Conservation (phyloP, 768 basidiomycete genomes). For the Gloeophyllum trabeum region DNA sequence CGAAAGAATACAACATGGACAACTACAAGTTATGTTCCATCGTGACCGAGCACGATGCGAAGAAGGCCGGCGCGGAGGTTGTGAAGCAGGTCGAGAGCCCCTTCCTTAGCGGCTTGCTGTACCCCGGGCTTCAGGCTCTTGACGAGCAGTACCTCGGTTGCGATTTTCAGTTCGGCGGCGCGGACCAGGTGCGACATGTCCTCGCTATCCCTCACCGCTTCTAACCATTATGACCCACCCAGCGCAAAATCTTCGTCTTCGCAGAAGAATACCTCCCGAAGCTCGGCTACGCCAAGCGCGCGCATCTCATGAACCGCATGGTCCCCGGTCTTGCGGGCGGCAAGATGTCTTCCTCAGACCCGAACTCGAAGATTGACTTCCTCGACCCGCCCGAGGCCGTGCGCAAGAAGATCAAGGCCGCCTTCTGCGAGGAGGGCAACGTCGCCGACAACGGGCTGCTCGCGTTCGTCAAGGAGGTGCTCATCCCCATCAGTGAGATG, state of each 20-base stretch:
- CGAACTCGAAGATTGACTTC: constrained; percentile 97
- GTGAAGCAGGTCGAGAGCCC: constrained; percentile 96
- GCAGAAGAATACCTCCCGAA: constrained; percentile 92
- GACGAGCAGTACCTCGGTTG: constrained; percentile 95
- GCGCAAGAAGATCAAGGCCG: constrained; percentile 81
- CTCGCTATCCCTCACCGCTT: background rate
- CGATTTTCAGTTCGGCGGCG: constrained; percentile 97
- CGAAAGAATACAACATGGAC: constrained; percentile 87
- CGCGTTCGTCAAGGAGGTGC: constrained; percentile 74
- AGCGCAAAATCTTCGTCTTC: constrained; percentile 94
- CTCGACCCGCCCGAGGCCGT: constrained; percentile 79
- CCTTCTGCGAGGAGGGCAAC: constrained; percentile 93
- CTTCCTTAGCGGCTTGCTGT: constrained; percentile 81
- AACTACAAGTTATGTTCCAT: constrained; percentile 88
- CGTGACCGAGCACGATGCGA: constrained; percentile 92
- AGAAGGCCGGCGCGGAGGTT: constrained; percentile 97
- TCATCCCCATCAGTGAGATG: constrained; percentile 78
- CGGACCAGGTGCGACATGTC: constrained; percentile 68
- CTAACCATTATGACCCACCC: constrained; percentile 1
- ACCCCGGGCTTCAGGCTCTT: constrained; percentile 93
- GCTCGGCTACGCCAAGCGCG: constrained; percentile 87
- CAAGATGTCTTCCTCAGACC: constrained; percentile 98
- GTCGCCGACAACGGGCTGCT: constrained; percentile 81
- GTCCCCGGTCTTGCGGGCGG: constrained; percentile 90
- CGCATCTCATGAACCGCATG: constrained; percentile 98